phyloP scores from a whole-genome alignment of 805 yeast species.

The Brettanomyces naardenensis region DNA sequence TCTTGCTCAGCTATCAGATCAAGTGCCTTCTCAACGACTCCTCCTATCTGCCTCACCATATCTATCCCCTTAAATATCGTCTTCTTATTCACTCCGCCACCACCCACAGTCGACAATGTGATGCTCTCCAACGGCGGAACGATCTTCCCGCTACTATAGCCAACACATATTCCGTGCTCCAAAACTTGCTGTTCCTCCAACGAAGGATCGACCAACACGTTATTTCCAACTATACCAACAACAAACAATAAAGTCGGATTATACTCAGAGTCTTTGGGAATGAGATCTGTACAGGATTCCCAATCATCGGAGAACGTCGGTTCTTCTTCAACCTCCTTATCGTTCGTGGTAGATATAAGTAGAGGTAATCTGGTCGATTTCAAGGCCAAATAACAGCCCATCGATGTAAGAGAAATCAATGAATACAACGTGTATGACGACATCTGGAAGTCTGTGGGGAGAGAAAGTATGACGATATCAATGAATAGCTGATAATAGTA shows the following conservation, averaged over 20 bases:
- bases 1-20: constrained; percentile 37
- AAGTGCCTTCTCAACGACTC: constrained; percentile 51
- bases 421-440: constrained; percentile 66
- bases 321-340: constrained; percentile 67
- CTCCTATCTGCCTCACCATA: constrained; percentile 55
- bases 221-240: constrained; percentile 63
- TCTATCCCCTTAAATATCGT: constrained; percentile 46
- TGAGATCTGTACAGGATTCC: constrained; percentile 47
- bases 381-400: constrained; percentile 76
- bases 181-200: constrained; percentile 82
- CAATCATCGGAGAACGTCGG: constrained; percentile 90
- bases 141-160: constrained; percentile 62
- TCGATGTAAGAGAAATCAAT: constrained; percentile 54
- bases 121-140: constrained; percentile 67
- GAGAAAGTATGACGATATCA: constrained; percentile 73
- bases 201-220: constrained; percentile 76
- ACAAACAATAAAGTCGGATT: constrained; percentile 75
- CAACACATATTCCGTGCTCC: constrained; percentile 72
- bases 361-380: constrained; percentile 71
- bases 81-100: constrained; percentile 47
- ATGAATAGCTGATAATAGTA: constrained; percentile 72
- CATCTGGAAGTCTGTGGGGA: constrained; percentile 29
- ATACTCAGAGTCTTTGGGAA: constrained; percentile 30
- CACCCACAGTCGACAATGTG: constrained; percentile 42
- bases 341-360: constrained; percentile 59